Conservation (phyloP, 176 grass and related monocot genomes). For the Cenchrus fungigraminus region DNA sequence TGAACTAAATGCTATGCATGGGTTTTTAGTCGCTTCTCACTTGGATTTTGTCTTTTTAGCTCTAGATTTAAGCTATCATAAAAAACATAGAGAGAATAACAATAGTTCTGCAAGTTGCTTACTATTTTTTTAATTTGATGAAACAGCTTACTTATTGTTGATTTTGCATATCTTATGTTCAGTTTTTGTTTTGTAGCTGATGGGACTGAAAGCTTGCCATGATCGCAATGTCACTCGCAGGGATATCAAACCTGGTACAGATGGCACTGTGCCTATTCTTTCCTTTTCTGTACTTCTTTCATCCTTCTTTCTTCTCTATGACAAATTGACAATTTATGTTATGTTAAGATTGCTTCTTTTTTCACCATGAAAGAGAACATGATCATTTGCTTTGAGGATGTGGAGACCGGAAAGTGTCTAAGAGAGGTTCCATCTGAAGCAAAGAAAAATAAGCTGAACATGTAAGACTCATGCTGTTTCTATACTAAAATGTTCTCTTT, state of each 20-base stretch:
- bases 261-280: slow-evolving; percentile 30
- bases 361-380: slow-evolving; percentile 78
- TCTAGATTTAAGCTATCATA: slow-evolving; percentile 7
- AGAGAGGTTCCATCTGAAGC: slow-evolving; percentile 69
- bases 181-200: slow-evolving; percentile 54
- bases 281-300: slow-evolving; percentile 26
- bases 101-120: slow-evolving; percentile 16
- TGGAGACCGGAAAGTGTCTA: slow-evolving; percentile 81
- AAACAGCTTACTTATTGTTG: slow-evolving; percentile 19
- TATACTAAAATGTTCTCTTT: slow-evolving; percentile 22
- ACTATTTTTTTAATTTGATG: too few relatives aligned
- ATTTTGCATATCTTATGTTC: slow-evolving; percentile 27
- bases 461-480: slow-evolving; percentile 70
- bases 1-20: slow-evolving; percentile 9
- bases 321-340: slow-evolving; percentile 21
- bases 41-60: slow-evolving; percentile 7
- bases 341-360: slow-evolving; percentile 54
- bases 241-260: slow-evolving; percentile 97
- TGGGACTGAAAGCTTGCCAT: slow-evolving; percentile 90
- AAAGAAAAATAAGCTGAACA: slow-evolving; percentile 64
- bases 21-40: slow-evolving; percentile 32
- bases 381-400: slow-evolving; percentile 97
- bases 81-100: slow-evolving; percentile 15
- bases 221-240: slow-evolving; percentile 92
- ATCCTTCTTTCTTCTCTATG: neutral